Base-by-base conservation (phyloP, 345 rosid species). In the Turritis glabra region DNA sequence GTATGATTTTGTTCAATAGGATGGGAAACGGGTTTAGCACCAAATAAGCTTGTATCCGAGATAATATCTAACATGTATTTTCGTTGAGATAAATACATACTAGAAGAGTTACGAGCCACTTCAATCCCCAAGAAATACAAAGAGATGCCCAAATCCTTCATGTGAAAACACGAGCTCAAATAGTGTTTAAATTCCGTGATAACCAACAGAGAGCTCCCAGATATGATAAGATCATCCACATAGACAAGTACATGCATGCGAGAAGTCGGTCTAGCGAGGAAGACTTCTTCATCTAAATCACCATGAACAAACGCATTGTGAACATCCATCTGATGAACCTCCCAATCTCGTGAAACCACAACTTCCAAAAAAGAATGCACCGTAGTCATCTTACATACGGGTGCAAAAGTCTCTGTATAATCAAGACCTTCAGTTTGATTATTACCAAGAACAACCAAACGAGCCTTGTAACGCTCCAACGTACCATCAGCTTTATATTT, bases 201-300 rank as follows among this genome's bases (percentile, higher is more conserved):
- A 3, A 47, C 0, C 0, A 0, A 0, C 4, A 1, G 0, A 8
- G 25, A 47, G 3, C 23, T 47, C 0, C 52, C 52, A 0, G 52
- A 8, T 0, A 47, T 8, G 0, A 47, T 47, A 0, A 47, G 5
- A 47, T 47, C 52, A 9, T 47, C 50, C 2, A 46, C 23, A 1
- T 46, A 46, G 0, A 46, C 52, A 1, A 50, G 13, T 0, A 50
- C 27, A 11, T 50, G 6, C 0, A 50, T 3, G 0, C 27, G 7
- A n/a, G n/a, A n/a, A n/a, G n/a, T n/a, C n/a, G n/a, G n/a, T n/a
- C n/a, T n/a, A n/a, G n/a, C n/a, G n/a, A n/a, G n/a, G n/a, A n/a
- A n/a, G n/a, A n/a, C n/a, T n/a, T n/a, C n/a, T n/a, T n/a, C n/a
- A n/a, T n/a, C n/a, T n/a, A n/a, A n/a, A n/a, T n/a, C n/a, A n/a